Evolutionary conservation across 1,139 yeast genomes (phyloP).

Genomic region (Candida gigantensis): DNA sequence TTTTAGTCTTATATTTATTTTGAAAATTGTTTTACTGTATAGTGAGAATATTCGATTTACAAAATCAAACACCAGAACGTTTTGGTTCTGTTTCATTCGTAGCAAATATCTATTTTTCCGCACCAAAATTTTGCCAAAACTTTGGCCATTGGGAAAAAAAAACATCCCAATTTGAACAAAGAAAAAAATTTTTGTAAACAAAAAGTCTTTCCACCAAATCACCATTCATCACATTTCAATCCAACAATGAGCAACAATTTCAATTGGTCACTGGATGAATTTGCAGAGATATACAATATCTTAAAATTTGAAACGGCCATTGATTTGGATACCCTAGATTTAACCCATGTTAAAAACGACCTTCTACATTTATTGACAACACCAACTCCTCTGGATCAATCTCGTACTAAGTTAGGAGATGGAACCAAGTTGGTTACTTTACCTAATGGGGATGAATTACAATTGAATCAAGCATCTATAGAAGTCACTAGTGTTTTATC

Average conservation of each 20-base stretch:
- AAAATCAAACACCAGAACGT: too few species aligned
- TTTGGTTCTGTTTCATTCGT: too few species aligned
- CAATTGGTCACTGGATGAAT: constrained; percentile 38
- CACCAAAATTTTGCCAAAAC: too few species aligned
- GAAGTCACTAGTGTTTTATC: constrained; percentile 62
- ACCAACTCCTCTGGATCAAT: constrained; percentile 54
- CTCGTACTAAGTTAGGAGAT: constrained; percentile 49
- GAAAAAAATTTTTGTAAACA: constrained; percentile 3
- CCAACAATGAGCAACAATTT: constrained; percentile 8
- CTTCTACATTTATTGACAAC: constrained; percentile 46
- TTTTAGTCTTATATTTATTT: too few species aligned
- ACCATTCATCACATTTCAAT: background rate
- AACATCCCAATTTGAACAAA: background rate
- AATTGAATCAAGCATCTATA: constrained; percentile 59
- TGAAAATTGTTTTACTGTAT: too few species aligned
- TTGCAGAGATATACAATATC: constrained; percentile 38
- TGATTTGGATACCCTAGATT: constrained; percentile 26
- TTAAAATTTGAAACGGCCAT: constrained; percentile 30
- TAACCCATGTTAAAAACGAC: constrained; percentile 42
- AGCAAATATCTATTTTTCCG: too few species aligned
- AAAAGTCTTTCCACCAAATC: too few species aligned
- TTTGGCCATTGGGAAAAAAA: too few species aligned
- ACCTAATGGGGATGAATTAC: constrained; percentile 58
- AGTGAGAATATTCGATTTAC: too few species aligned
- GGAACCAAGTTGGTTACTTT: constrained; percentile 56